These are phyloP conservation scores for Dalbergia oliveri DNA, from an alignment of 306 rosid species.

Conservation along the genomic window DNA sequence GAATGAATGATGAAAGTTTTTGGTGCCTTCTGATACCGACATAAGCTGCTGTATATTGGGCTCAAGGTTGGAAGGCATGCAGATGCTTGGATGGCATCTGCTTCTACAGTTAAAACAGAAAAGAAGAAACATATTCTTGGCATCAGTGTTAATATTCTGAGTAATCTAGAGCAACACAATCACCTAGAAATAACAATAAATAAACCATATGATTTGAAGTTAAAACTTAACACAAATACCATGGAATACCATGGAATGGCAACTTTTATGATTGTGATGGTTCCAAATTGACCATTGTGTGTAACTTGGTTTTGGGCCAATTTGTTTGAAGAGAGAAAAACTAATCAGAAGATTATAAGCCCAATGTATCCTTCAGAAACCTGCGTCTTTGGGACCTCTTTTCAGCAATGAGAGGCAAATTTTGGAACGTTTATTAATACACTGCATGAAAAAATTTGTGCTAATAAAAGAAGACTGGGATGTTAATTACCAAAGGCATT, in stretches of 20 bases:
- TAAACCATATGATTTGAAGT: neutral
- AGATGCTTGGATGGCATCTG: constrained; percentile 44
- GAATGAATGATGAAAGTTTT: constrained; percentile 56
- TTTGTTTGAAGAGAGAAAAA: neutral
- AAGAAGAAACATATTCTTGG: constrained; percentile 41
- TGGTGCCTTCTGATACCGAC: constrained; percentile 62
- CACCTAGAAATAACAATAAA: neutral
- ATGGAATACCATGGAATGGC: neutral
- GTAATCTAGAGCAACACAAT: constrained; percentile 17
- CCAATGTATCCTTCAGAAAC: constrained; percentile 17
- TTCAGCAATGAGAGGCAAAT: neutral
- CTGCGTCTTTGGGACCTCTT: constrained; percentile 1
- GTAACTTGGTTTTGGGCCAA: constrained; percentile 12
- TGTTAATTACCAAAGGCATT: constrained; percentile 11
- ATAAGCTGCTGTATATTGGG: constrained; percentile 43
- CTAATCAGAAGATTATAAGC: neutral
- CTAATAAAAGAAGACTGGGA: neutral
- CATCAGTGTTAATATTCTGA: constrained; percentile 32
- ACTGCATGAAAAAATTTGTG: neutral
- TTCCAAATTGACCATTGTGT: neutral
- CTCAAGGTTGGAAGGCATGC: constrained; percentile 45
- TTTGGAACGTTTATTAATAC: constrained; percentile 11
- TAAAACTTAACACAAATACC: too few species aligned
- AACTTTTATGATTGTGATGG: neutral
- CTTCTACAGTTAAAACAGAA: constrained; percentile 31